Conservation (phyloP, 2,329 filamentous ascomycete species). For the Aspergillus sclerotialis region DNA sequence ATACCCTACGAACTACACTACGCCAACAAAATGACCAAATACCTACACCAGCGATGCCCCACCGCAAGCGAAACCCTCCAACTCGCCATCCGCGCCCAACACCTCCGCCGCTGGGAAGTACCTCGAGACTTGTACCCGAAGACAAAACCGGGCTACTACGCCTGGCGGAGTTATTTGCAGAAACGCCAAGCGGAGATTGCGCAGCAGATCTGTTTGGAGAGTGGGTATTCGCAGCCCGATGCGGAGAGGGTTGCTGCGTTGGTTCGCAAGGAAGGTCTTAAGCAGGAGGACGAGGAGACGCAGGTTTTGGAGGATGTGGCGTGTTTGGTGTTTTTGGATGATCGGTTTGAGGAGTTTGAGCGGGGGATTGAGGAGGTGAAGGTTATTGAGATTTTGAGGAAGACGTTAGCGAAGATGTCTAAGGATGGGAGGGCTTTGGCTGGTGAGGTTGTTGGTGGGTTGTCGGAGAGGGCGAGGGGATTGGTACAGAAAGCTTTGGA, state of each 20-base stretch:
- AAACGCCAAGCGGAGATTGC: slow-evolving; percentile 64
- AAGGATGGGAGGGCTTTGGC: slow-evolving; percentile 56
- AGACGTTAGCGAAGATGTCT: slow-evolving; percentile 74
- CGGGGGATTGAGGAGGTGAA: slow-evolving; percentile 62
- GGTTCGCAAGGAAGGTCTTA: slow-evolving; percentile 71
- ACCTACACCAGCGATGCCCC: slow-evolving; percentile 57
- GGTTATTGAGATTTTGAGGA: slow-evolving; percentile 61
- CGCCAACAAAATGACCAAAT: slow-evolving; percentile 69
- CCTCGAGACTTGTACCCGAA: slow-evolving; percentile 66
- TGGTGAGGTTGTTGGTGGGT: slow-evolving; percentile 48
- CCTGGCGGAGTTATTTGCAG: slow-evolving; percentile 69
- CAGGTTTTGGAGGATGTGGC: slow-evolving; percentile 79
- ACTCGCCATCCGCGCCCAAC: slow-evolving; percentile 75
- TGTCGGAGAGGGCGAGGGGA: slow-evolving; percentile 55
- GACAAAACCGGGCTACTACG: slow-evolving; percentile 68
- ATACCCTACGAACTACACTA: slow-evolving; percentile 77
- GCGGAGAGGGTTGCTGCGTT: slow-evolving; percentile 59
- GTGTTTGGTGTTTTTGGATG: slow-evolving; percentile 79
- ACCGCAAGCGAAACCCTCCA: slow-evolving; percentile 60
- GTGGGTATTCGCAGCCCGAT: slow-evolving; percentile 47
- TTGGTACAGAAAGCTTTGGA: slow-evolving; percentile 58
- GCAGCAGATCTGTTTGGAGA: slow-evolving; percentile 45
- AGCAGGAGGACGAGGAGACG: slow-evolving; percentile 44
- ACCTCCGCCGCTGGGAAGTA: slow-evolving; percentile 80
- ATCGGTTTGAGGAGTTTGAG: slow-evolving; percentile 78